Base-by-base conservation (phyloP, 768 basidiomycete genomes). In the Agaricus sinodeliciosus region DNA sequence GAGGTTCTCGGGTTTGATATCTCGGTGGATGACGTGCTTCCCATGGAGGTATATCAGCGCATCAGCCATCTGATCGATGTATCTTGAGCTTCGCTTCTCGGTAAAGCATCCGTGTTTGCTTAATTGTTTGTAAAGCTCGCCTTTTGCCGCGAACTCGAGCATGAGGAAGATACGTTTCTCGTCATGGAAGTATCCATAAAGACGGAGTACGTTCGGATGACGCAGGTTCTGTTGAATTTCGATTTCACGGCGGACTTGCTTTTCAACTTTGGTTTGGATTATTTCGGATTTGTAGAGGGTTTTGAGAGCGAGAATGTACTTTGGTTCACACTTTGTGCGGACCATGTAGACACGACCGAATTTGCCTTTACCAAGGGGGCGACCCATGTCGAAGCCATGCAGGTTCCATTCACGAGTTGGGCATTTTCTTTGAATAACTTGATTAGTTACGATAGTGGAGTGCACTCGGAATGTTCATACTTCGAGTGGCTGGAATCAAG, bases 271-370 rank as follows among this genome's bases (percentile, higher is more conserved):
- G 57, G 84, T 84, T 60, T 88, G 78, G 43, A 98, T 82, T 63
- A 99, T 88, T 70, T 99, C 96, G 49, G 88, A 87, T 72, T 98
- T 99, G 78, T 94, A 94, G 51, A 97, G 77, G 57, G 90, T 94
- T 70, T 98, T 98, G 69, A 98, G 83, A 19, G 95, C 95, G 62
- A 98, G 82, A 65, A 97, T 95, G 74, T 90, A 98, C 55, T 85
- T 81, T 1, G 94, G 92, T 55, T 85, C 80, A 55, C 73, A 67
- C 67, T 94, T 95, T 16, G 95, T 97, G 47, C 94, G 83, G 42
- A 95, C 93, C 86, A 98, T 94, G 75, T 99, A 98, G 22, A 99
- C 96, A 2, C 93, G 88, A 0, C 96, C 96, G 60, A 98, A 99
- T 72, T 98, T 98, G 43, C 96, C 96, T 67, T 98, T 97, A n/a